These are phyloP conservation scores for Phytophthora hybrid DNA, from an alignment of 352 stramenopile genomes.

Conservation along the genomic window DNA sequence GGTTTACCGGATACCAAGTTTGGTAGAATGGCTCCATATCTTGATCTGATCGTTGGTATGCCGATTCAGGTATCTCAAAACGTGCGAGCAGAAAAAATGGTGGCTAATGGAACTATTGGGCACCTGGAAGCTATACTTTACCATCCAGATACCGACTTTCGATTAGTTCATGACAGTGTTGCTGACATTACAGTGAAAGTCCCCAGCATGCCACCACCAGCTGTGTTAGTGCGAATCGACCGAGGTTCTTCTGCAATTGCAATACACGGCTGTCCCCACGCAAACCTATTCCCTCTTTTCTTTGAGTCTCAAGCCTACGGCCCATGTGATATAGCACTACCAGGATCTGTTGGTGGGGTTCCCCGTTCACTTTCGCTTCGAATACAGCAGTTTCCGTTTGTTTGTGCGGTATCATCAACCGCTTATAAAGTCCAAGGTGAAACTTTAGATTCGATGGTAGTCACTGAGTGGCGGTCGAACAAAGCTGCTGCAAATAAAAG, in stretches of 20 bases:
- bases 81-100: background rate
- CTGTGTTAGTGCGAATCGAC: background rate
- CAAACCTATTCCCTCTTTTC: conserved; percentile 21
- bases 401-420: conserved; percentile 17
- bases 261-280: background rate
- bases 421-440: conserved; percentile 30
- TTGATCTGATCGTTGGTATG: background rate
- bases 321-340: conserved; percentile 1
- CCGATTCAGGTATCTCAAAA: conserved; percentile 15
- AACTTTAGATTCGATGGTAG: conserved; percentile 18
- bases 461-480: conserved; percentile 7
- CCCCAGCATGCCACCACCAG: background rate
- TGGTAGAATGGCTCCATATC: conserved; percentile 5
- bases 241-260: background rate
- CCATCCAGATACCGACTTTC: conserved; percentile 6
- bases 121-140: conserved; percentile 10
- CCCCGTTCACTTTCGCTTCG: conserved; percentile 1
- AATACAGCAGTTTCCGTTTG: conserved; percentile 23
- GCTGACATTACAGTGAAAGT: conserved; percentile 9
- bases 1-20: conserved; percentile 10
- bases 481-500: conserved; percentile 7
- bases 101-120: conserved; percentile 22
- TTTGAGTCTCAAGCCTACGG: conserved; percentile 3
- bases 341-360: background rate
- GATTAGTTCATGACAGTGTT: conserved; percentile 9